A percentile compares a stretch with the other conserved stretches of the same genome.
phyloP scores from a whole-genome alignment of 164 flowering plant genomes.

The Euptelea pleiosperma region DNA sequence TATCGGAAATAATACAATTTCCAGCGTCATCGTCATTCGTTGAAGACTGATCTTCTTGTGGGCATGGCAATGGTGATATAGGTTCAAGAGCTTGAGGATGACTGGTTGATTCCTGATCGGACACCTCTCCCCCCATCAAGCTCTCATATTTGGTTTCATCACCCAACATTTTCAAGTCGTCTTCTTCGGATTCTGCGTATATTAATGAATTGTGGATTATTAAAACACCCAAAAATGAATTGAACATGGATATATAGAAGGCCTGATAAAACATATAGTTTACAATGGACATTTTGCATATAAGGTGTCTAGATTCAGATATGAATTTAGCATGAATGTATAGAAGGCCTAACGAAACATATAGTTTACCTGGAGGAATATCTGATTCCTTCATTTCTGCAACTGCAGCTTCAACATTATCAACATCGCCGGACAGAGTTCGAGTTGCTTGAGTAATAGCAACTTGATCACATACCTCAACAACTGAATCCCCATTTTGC shows the following conservation, averaged over 20 bases:
- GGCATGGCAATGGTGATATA: constrained; percentile 18
- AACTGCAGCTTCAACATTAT: constrained; percentile 23
- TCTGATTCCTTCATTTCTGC: constrained; percentile 22
- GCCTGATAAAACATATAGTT: neutral
- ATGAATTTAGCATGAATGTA: too few relatives aligned
- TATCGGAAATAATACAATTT: constrained; percentile 18
- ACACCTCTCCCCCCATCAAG: constrained; percentile 42
- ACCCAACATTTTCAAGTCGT: constrained; percentile 9
- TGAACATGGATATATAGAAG: too few relatives aligned
- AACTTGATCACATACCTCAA: constrained; percentile 24
- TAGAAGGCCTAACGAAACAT: neutral
- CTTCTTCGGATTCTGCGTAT: constrained; percentile 34
- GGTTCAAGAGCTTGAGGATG: constrained; percentile 31
- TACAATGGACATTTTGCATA: too few relatives aligned
- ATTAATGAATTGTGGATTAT: neutral
- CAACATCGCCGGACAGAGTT: constrained; percentile 9
- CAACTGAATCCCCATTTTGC: constrained; percentile 1
- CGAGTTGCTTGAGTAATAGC: constrained; percentile 28
- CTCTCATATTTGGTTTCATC: constrained; percentile 39
- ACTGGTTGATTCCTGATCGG: constrained; percentile 37
- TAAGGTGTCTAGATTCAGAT: too few relatives aligned
- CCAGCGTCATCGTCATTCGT: neutral
- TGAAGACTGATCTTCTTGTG: constrained; percentile 16
- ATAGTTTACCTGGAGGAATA: constrained; percentile 30
- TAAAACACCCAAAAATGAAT: neutral